Evolutionary conservation across 2,329 filamentous ascomycete species (phyloP), one percentile per base, ranked within the genome.

Genomic region (Apiospora marii): DNA sequence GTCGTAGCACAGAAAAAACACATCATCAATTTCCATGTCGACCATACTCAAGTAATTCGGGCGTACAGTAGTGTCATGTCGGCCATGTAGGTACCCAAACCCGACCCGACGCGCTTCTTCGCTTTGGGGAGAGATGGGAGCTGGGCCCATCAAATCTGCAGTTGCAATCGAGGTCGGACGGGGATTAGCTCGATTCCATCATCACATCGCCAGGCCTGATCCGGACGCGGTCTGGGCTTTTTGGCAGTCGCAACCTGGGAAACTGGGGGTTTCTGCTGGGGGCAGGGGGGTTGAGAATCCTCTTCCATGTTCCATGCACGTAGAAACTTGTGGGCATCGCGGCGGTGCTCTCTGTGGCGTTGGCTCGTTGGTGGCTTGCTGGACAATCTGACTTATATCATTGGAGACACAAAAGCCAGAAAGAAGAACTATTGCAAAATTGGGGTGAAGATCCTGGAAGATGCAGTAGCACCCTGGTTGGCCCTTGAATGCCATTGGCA

Each of bases 61-160:
- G n/a, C 30, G 58, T 41, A 64, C 58, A 64, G 58, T 64, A 64
- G 58, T 64, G 58, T 14, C 58, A 64, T 64, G 58, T 24, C 30
- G 58, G 58, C 58, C 58, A 64, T 64, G 58, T 41, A 64, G 30
- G 58, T 61, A 61, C 53, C 53, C 53, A 61, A 61, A 61, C 27
- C 53, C 53, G 53, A 61, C 58, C 58, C 58, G 58, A 64, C 58
- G 58, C 58, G 58, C 58, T 64, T 64, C 58, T 41, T 64, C 58
- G 34, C 10, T 41, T 64, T 64, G n/a, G 58, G 58, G 22, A 37
- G 58, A 22, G 14, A 41, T 41, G 58, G 53, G 22, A 37, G 58
- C 34, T 41, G 58, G 34, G 58, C 58, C 58, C 58, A 64, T 64
- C 58, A 22, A 64, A 64, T 64, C 58, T 64, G 58, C 58, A 41